phyloP scores from a whole-genome alignment of 2,329 filamentous ascomycete species.

The Trichoderma semiorbis region DNA sequence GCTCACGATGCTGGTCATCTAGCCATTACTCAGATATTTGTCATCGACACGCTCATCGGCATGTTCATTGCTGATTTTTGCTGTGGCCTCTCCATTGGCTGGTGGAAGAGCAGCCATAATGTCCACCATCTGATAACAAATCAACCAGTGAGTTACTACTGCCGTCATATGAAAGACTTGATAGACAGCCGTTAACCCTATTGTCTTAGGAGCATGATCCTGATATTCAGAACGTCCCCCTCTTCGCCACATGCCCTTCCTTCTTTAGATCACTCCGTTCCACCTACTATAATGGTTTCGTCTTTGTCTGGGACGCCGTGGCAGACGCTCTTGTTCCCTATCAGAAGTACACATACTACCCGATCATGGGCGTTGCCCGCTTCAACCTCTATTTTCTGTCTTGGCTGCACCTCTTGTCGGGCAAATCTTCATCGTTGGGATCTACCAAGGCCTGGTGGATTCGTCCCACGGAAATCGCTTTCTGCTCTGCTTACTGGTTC shows the following conservation, averaged over 20 bases:
- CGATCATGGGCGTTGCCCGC: conserved; percentile 73
- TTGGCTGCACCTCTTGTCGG: conserved; percentile 64
- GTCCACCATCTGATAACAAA: conserved; percentile 97
- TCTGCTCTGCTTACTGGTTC: conserved; percentile 72
- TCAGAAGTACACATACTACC: conserved; percentile 81
- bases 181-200: not conserved
- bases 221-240: conserved; percentile 87
- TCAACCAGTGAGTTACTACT: conserved; percentile 53
- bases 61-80: conserved; percentile 88
- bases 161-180: not conserved
- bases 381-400: conserved; percentile 85
- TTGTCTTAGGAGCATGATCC: conserved; percentile 72
- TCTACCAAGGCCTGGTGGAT: conserved; percentile 67
- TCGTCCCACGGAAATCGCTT: conserved; percentile 29
- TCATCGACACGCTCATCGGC: conserved; percentile 77
- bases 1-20: conserved; percentile 96
- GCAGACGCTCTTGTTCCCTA: conserved; percentile 67
- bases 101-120: conserved; percentile 98
- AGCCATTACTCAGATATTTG: conserved; percentile 91
- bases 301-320: conserved; percentile 68
- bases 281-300: conserved; percentile 81
- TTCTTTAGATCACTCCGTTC: conserved; percentile 69
- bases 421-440: conserved; percentile 60
- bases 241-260: conserved; percentile 79
- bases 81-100: conserved; percentile 84